Evolutionary conservation across 2,329 filamentous ascomycete species (phyloP).

Genomic region (Fusarium sulawesiense): DNA sequence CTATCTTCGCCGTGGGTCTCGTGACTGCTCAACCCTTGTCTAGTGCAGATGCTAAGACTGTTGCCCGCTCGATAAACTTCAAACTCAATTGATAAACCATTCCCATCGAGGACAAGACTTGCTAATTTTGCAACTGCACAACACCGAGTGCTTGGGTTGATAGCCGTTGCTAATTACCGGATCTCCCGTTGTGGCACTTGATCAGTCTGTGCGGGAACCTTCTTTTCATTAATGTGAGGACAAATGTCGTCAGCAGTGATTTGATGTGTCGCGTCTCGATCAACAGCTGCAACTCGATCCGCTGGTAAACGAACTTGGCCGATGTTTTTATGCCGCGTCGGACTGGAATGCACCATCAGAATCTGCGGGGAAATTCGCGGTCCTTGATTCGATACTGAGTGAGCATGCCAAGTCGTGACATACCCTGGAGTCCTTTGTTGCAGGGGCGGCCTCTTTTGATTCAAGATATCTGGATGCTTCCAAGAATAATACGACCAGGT

Average conservation of each 20-base stretch:
- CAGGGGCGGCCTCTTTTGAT: neutral
- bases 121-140: neutral
- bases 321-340: neutral
- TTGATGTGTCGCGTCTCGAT: neutral
- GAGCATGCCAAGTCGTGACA: neutral
- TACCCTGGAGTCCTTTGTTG: neutral
- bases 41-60: neutral
- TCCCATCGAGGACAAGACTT: neutral
- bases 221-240: neutral
- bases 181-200: neutral
- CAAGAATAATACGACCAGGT: accelerated
- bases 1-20: slow-evolving; percentile 1
- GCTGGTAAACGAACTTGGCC: neutral
- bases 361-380: neutral
- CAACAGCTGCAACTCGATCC: neutral
- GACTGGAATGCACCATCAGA: neutral
- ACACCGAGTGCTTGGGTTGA: neutral
- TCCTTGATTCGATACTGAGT: neutral
- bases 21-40: neutral
- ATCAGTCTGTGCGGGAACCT: neutral
- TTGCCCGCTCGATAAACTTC: neutral
- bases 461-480: neutral
- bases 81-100: neutral
- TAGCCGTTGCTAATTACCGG: neutral
- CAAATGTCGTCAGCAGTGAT: neutral